Evolutionary conservation across 1,284 basidiomycete species (phyloP).

Genomic region (Moniliophthora roreri): DNA sequence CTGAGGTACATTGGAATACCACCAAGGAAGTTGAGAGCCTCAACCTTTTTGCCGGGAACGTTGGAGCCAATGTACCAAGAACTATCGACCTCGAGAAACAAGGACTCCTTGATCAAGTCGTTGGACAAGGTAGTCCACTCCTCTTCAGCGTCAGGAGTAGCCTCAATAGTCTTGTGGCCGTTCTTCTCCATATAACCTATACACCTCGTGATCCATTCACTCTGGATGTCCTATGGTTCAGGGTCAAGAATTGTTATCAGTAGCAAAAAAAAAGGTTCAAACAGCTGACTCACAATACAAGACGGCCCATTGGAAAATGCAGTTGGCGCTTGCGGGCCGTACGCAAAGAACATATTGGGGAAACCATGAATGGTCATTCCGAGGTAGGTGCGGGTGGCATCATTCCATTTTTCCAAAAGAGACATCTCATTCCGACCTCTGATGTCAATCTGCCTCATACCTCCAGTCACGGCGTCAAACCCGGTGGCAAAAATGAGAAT

Average conservation of each 20-base stretch:
- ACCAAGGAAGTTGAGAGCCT: conserved; percentile 1
- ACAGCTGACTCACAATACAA: conserved; percentile 6
- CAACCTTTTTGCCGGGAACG: conserved; percentile 7
- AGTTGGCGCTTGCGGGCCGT: conserved; percentile 8
- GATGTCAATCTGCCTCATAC: conserved; percentile 12
- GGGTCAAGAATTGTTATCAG: neutral
- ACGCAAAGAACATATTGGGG: conserved; percentile 14
- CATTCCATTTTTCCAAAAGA: conserved; percentile 12
- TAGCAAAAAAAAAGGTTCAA: neutral
- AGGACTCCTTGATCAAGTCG: neutral
- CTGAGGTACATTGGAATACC: conserved; percentile 7
- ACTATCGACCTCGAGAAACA: conserved; percentile 1
- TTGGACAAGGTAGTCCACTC: conserved; percentile 3
- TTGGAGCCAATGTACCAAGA: conserved; percentile 9
- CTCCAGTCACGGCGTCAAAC: conserved; percentile 12
- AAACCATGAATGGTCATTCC: conserved; percentile 8
- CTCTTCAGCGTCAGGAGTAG: conserved; percentile 8
- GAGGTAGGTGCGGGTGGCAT: conserved; percentile 10
- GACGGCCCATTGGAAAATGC: conserved; percentile 8
- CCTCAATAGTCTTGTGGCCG: conserved; percentile 6
- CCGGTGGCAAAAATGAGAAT: conserved; percentile 12
- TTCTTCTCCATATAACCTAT: conserved; percentile 12
- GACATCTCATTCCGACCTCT: conserved; percentile 6
- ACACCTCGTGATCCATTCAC: conserved; percentile 12
- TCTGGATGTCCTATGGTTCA: conserved; percentile 9